Percentiles rank a stretch among this genome's conserved stretches.
These are phyloP conservation scores for Psilocybe subaeruginosa DNA, from an alignment of 768 basidiomycete genomes.

Conservation along the genomic window DNA sequence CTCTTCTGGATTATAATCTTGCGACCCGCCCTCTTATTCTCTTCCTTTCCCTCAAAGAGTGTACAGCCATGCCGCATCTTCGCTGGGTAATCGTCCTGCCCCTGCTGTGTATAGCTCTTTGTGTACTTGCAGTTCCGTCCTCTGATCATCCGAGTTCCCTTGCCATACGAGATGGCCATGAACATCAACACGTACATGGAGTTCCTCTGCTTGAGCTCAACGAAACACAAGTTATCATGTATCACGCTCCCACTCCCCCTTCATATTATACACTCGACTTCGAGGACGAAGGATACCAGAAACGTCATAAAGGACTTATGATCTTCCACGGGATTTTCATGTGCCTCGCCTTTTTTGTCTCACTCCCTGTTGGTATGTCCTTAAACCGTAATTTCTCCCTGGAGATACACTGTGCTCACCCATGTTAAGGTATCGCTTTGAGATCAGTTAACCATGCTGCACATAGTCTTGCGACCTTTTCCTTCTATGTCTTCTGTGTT, in stretches of 20 bases:
- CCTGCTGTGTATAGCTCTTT: constrained; percentile 9
- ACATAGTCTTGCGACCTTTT: constrained; percentile 57
- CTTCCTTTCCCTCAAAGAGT: neutral
- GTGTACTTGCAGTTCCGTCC: constrained; percentile 13
- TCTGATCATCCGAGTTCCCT: neutral
- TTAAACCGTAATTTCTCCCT: neutral
- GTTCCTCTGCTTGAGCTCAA: constrained; percentile 67
- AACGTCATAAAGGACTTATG: constrained; percentile 72
- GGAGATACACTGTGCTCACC: constrained; percentile 1
- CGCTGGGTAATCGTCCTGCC: constrained; percentile 13
- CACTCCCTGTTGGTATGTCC: constrained; percentile 75
- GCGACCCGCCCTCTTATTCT: constrained; percentile 3
- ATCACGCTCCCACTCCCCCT: constrained; percentile 71
- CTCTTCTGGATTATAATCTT: constrained; percentile 1
- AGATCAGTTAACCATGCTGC: constrained; percentile 75
- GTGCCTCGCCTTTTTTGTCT: constrained; percentile 80
- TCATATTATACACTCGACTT: constrained; percentile 87
- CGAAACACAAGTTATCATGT: constrained; percentile 70
- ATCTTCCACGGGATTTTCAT: constrained; percentile 73
- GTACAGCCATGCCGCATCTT: constrained; percentile 13
- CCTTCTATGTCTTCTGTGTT: constrained; percentile 62
- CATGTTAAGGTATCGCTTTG: constrained; percentile 70
- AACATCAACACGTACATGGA: constrained; percentile 50
- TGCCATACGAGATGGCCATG: constrained; percentile 38
- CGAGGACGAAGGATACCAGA: constrained; percentile 47